Conservation (phyloP, 2,329 filamentous ascomycete species). For the Phialophora chinensis region DNA sequence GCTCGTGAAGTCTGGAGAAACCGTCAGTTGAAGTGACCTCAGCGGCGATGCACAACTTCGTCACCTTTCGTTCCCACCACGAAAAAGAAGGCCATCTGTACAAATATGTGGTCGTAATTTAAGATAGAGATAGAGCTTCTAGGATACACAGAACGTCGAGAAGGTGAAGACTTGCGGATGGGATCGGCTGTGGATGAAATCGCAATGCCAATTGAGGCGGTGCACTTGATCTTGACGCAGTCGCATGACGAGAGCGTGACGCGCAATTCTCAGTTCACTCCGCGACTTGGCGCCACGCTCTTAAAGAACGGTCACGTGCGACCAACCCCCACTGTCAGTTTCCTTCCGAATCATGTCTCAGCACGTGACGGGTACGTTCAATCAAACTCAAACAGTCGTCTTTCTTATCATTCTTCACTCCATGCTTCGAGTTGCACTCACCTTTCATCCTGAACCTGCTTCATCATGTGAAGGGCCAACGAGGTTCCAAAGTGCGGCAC, state of each 20-base stretch:
- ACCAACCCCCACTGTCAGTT: too few relatives aligned
- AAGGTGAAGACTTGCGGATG: constrained; percentile 3
- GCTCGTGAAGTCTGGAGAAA: constrained; percentile 50
- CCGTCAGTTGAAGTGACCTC: constrained; percentile 18
- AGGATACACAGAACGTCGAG: background rate
- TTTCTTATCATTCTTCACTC: too few relatives aligned
- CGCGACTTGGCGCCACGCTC: background rate
- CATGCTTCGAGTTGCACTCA: too few relatives aligned
- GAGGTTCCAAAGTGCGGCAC: too few relatives aligned
- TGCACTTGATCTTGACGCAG: constrained; percentile 2
- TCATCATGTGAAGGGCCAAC: too few relatives aligned
- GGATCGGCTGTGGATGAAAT: background rate
- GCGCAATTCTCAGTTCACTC: background rate
- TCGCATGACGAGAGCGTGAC: constrained; percentile 7
- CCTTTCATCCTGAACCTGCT: too few relatives aligned
- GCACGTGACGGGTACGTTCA: background rate
- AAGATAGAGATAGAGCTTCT: background rate
- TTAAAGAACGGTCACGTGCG: background rate
- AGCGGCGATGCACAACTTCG: background rate
- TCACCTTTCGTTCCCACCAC: constrained; percentile 36
- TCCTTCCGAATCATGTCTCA: too few relatives aligned
- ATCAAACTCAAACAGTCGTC: too few relatives aligned
- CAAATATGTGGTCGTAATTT: background rate
- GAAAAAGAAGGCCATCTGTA: constrained; percentile 37
- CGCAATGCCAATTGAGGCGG: constrained; percentile 1